These are phyloP conservation scores for Sordariomycetes sp. DNA, from an alignment of 2,329 filamentous ascomycete genomes.

Conservation along the genomic window DNA sequence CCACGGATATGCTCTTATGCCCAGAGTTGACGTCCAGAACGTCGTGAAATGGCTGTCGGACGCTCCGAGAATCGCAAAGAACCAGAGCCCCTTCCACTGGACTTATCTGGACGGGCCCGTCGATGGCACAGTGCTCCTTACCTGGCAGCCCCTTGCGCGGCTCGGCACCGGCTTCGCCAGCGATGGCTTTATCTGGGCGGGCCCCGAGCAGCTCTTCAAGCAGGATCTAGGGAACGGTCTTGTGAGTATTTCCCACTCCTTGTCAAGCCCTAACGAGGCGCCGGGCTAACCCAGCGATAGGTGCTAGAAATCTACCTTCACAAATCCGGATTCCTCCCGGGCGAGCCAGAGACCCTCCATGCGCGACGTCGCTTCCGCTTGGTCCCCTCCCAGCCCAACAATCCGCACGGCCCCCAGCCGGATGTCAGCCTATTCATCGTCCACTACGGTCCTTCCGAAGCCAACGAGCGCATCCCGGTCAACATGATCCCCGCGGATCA, in stretches of 20 bases:
- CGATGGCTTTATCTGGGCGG: constrained; percentile 86
- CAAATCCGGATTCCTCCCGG: constrained; percentile 65
- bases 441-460: constrained; percentile 72
- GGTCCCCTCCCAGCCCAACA: constrained; percentile 54
- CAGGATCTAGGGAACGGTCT: constrained; percentile 54
- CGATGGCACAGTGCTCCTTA: constrained; percentile 71
- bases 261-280: background rate
- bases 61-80: constrained; percentile 74
- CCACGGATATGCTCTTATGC: constrained; percentile 64
- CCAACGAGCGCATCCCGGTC: constrained; percentile 58
- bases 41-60: constrained; percentile 73
- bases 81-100: constrained; percentile 82
- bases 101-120: constrained; percentile 73
- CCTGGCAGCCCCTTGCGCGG: constrained; percentile 73
- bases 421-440: constrained; percentile 84
- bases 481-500: constrained; percentile 51
- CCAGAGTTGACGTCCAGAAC: constrained; percentile 58
- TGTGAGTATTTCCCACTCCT: constrained; percentile 22
- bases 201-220: constrained; percentile 63
- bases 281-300: constrained; percentile 26
- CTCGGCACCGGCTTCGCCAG: constrained; percentile 66
- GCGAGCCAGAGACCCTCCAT: constrained; percentile 63
- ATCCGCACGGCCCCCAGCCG: constrained; percentile 54
- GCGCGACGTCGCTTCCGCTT: constrained; percentile 79
- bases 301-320: constrained; percentile 82